Evolutionary conservation across 2,329 filamentous ascomycete species (phyloP), one percentile per base, ranked within the genome.

Genomic region (Fusarium sp.): DNA sequence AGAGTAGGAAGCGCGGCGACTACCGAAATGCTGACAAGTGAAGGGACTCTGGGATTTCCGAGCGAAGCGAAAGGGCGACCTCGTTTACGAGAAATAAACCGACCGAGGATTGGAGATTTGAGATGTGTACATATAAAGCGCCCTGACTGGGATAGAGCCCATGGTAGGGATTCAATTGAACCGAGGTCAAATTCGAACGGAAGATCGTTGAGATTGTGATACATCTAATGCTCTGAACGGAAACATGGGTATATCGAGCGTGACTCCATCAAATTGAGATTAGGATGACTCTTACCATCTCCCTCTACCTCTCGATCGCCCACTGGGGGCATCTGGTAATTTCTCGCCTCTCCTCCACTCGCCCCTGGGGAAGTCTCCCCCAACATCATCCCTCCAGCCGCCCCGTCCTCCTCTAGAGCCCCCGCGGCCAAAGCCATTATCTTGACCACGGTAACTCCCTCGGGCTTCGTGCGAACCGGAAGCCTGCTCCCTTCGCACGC

Each of bases 31-130:
- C 75, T 78, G 58, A 78, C 63, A 33, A 46, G 58, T 25, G 43
- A 74, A 98, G 95, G 96, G 95, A 75, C 93, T 95, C 77, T 97
- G 84, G 79, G 87, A 96, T 47, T 79, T 97, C 72, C 88, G 94
- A 72, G 95, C 90, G 58, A 98, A 98, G 90, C 87, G 92, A 79
- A 91, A 88, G 80, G 94, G 93, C 54, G 95, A 98, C 77, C 85
- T 90, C n/a, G 85, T 96, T 75, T 83, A 84, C 55, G 94, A 98
- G 81, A 95, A 87, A 79, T 98, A 83, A 76, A 74, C 53, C 39
- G 39, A 55, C 27, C 20, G 10, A 57, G 46, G 51, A 52, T 52
- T 31, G 59, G 58, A 48, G 56, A 54, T 36, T 25, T 52, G 27
- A 67, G 64, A 58, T 51, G 57, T 84, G 80, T 85, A 84, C 76